Base-by-base conservation (phyloP, 2,329 filamentous ascomycete genomes). In the Pyrenophora graminea region DNA sequence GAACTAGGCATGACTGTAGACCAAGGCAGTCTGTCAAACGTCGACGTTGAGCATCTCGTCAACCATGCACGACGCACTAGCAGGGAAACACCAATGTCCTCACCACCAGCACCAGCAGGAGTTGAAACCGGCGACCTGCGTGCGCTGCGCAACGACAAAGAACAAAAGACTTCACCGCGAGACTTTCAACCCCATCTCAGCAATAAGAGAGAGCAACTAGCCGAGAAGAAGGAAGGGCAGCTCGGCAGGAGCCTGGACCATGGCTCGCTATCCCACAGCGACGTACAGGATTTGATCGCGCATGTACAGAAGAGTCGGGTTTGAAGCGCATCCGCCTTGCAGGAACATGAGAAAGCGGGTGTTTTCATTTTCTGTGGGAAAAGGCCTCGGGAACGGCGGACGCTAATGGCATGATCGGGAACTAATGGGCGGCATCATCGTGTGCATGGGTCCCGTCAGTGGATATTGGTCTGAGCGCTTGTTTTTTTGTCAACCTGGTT, bases 1-100 rank as follows among this genome's bases (percentile, higher is more conserved):
- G 48, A 55, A 18, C n/a, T 64, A 2, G 63, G 63, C 21, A 65
- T 63, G 61, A 48, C 41, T 4, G 32, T 56, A 2, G 58, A 59
- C 25, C 40, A 61, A 15, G 58, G 52, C n/a, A 63, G 58, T 31
- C 40, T 62, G 3, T 60, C 58, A 3, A 45, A 58, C 30, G 36
- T 31, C 12, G 55, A 60, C 19, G 41, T 60, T 4, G 38, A 48
- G 30, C 45, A 56, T 1, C 37, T 58, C 1, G 37, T 60, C 17
- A 37, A 53, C 6, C 48, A 55, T 19, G 48, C 45, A 3, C 48
- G 38, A 10, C 44, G 18, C 19, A 47, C 33, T 31, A 52, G 49
- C 1, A 15, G 15, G 13, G 19, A 34, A 4, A 13, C 21, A 18
- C 15, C 12, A 2, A 21, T 18, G 6, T 8, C 23, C 1, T 8